Percentiles rank a stretch among this genome's conserved stretches.
These are phyloP conservation scores for Grifola frondosa DNA, from an alignment of 1,284 basidiomycete genomes.

Conservation along the genomic window DNA sequence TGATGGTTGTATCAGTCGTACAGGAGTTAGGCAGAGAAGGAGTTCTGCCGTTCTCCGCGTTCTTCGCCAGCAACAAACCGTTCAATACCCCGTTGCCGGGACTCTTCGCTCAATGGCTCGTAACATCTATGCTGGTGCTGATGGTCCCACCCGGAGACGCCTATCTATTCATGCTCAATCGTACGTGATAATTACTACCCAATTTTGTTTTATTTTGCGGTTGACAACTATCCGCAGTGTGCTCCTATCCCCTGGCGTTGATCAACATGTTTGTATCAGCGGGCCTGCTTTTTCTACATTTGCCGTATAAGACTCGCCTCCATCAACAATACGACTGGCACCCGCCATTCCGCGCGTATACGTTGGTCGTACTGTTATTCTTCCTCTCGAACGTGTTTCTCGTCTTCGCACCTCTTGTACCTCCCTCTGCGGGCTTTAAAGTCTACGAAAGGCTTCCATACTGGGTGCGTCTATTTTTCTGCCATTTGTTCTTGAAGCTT, in stretches of 20 bases:
- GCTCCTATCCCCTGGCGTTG: constrained; percentile 52
- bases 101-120: constrained; percentile 52
- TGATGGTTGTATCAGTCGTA: constrained; percentile 43
- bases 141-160: constrained; percentile 64
- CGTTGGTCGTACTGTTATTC: constrained; percentile 48
- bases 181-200: constrained; percentile 36
- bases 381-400: constrained; percentile 65
- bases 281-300: constrained; percentile 59
- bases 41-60: constrained; percentile 56
- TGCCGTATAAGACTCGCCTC: constrained; percentile 27
- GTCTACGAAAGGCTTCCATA: constrained; percentile 62
- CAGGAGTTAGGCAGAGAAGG: constrained; percentile 72
- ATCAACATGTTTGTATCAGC: constrained; percentile 61
- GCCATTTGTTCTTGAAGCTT: background rate
- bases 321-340: constrained; percentile 48
- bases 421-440: constrained; percentile 49
- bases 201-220: background rate
- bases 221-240: constrained; percentile 36
- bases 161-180: constrained; percentile 63
- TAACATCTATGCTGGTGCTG: constrained; percentile 50
- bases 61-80: constrained; percentile 66
- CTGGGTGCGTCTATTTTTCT: constrained; percentile 45
- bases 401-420: constrained; percentile 55
- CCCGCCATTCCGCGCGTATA: constrained; percentile 61
- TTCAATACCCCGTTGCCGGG: constrained; percentile 61